These are phyloP conservation scores for Metroxylon sagu DNA, from an alignment of 176 grass and related monocot genomes.

Conservation along the genomic window DNA sequence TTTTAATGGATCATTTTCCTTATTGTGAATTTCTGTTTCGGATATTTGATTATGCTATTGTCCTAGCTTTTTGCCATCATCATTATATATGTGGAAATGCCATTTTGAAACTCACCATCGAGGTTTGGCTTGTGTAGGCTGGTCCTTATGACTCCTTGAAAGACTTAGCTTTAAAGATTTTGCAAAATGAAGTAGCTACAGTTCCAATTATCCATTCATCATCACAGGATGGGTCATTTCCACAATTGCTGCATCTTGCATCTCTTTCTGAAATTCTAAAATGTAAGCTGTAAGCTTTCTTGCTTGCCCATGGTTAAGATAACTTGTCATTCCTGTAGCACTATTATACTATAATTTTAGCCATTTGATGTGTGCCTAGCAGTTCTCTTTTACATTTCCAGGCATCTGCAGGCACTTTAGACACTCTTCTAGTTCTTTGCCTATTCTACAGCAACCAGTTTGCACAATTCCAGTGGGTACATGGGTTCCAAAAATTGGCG, in stretches of 20 bases:
- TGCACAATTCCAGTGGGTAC: conserved; percentile 78
- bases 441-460: conserved; percentile 75
- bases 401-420: conserved; percentile 96
- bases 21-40: too few relatives aligned
- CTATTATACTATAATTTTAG: too few relatives aligned
- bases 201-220: conserved; percentile 75
- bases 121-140: conserved; percentile 32
- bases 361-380: too few relatives aligned
- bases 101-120: neutral
- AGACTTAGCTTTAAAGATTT: conserved; percentile 77
- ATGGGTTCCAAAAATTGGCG: conserved; percentile 84
- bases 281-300: conserved; percentile 42
- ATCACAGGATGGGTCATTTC: conserved; percentile 80
- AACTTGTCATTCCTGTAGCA: too few relatives aligned
- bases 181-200: conserved; percentile 71
- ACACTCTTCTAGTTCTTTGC: conserved; percentile 75
- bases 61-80: neutral
- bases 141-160: conserved; percentile 76
- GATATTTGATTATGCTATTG: neutral
- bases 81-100: neutral
- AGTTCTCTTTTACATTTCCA: conserved; percentile 30
- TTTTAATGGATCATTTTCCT: too few relatives aligned
- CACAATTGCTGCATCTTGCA: conserved; percentile 88
- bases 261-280: conserved; percentile 97
- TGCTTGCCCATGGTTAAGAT: neutral